Evolutionary conservation across 352 stramenopile genomes (phyloP).

Genomic region (Phytophthora macrochlamydospora): DNA sequence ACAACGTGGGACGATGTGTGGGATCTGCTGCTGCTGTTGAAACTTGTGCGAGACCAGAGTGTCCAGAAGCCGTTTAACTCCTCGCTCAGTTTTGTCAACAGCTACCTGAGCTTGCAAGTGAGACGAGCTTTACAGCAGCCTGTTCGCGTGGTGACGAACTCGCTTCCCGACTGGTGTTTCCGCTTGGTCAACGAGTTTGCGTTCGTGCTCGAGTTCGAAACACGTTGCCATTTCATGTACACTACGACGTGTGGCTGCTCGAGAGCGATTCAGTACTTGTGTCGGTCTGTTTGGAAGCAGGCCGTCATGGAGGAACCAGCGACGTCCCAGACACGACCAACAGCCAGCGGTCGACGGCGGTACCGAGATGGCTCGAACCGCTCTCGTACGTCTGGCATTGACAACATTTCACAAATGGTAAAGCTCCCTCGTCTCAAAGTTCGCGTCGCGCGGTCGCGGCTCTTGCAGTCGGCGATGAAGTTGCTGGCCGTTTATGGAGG

Average conservation of each 20-base stretch:
- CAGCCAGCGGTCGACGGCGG: constrained; percentile 26
- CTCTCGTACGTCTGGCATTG: constrained; percentile 40
- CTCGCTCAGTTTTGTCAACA: constrained; percentile 52
- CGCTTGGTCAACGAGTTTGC: constrained; percentile 57
- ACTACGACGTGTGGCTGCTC: constrained; percentile 68
- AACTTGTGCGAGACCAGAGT: constrained; percentile 41
- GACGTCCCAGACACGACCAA: constrained; percentile 10
- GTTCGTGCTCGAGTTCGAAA: constrained; percentile 74
- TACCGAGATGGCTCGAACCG: constrained; percentile 43
- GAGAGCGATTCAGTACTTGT: constrained; percentile 73
- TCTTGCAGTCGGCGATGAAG: constrained; percentile 78
- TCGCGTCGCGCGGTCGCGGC: constrained; percentile 58
- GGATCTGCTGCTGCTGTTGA: constrained; percentile 57
- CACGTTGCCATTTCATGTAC: constrained; percentile 70
- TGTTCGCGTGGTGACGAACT: constrained; percentile 66
- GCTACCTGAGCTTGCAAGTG: constrained; percentile 64
- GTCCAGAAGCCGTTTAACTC: constrained; percentile 7
- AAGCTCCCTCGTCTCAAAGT: constrained; percentile 82
- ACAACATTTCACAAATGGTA: constrained; percentile 67
- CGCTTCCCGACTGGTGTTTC: constrained; percentile 61
- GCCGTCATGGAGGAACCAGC: constrained; percentile 56
- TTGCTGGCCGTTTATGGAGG: constrained; percentile 74
- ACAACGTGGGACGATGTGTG: constrained; percentile 69
- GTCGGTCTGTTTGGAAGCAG: constrained; percentile 67
- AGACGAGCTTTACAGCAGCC: constrained; percentile 61